These are phyloP conservation scores for Epichloe coenophiala DNA, from an alignment of 2,329 filamentous ascomycete genomes.

Conservation along the genomic window DNA sequence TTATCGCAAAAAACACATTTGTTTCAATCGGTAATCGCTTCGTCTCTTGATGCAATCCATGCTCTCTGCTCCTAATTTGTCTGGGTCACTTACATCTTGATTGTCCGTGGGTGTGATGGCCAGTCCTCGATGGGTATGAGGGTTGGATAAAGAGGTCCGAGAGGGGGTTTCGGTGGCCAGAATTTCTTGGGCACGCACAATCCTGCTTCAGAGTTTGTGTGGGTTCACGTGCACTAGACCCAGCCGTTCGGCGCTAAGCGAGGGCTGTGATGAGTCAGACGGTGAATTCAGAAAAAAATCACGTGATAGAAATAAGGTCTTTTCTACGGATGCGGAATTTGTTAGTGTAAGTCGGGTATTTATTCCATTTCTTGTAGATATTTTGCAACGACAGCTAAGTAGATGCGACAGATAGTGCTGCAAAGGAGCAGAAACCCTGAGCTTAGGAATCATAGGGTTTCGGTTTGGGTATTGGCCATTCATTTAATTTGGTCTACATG, in stretches of 20 bases:
- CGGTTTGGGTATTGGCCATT: neutral
- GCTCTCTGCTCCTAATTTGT: neutral
- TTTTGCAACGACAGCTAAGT: too few relatives aligned
- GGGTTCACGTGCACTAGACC: constrained; percentile 27
- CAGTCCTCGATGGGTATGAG: constrained; percentile 25
- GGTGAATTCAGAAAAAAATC: neutral
- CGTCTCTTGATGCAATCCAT: neutral
- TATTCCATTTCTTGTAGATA: neutral
- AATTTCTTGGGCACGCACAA: constrained; percentile 27
- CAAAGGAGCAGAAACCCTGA: neutral
- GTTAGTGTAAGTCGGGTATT: neutral
- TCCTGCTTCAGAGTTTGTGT: constrained; percentile 25
- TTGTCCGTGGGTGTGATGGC: constrained; percentile 28
- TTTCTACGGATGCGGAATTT: neutral
- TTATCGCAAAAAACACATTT: neutral
- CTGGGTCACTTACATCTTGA: constrained; percentile 29
- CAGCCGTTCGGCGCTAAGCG: constrained; percentile 22
- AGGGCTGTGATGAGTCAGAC: constrained; percentile 24
- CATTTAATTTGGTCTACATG: neutral
- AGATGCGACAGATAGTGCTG: neutral
- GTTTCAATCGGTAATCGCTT: constrained; percentile 3
- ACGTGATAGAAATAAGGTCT: constrained; percentile 7
- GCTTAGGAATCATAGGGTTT: neutral
- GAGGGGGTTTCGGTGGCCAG: constrained; percentile 26
- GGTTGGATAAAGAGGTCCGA: constrained; percentile 20